These are phyloP conservation scores for Nannochloropsis oceanica DNA, from an alignment of 108 stramenopile genomes.

Conservation along the genomic window DNA sequence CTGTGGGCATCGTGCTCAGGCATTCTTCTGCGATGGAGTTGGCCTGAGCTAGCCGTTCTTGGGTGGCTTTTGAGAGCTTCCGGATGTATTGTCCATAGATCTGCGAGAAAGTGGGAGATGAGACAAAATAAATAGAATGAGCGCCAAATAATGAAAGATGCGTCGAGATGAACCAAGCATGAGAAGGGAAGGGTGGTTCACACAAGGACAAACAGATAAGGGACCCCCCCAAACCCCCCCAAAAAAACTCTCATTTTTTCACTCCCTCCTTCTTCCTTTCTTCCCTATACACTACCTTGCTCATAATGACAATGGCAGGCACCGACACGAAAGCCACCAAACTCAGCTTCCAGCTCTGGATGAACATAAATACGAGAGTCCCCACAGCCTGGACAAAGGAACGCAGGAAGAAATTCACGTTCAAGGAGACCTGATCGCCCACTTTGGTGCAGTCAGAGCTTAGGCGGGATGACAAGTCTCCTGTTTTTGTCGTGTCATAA, in stretches of 20 bases:
- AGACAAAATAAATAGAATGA: neutral
- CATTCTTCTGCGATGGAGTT: slow-evolving; percentile 56
- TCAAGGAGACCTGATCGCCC: slow-evolving; percentile 63
- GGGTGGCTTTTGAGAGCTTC: slow-evolving; percentile 53
- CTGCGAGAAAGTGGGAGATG: neutral
- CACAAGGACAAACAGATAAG: neutral
- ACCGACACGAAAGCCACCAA: slow-evolving; percentile 60
- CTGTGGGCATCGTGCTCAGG: slow-evolving; percentile 55
- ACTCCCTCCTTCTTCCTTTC: neutral
- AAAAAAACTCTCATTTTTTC: neutral
- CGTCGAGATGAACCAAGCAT: neutral
- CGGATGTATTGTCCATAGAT: slow-evolving; percentile 53
- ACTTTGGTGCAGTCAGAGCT: slow-evolving; percentile 46
- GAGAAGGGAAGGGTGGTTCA: neutral
- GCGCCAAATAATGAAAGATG: neutral
- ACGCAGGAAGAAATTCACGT: slow-evolving; percentile 62
- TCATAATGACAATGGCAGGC: slow-evolving; percentile 52
- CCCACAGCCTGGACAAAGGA: slow-evolving; percentile 44
- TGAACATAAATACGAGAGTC: slow-evolving; percentile 62
- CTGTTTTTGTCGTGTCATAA: slow-evolving; percentile 43
- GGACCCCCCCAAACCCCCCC: neutral
- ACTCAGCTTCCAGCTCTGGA: slow-evolving; percentile 52
- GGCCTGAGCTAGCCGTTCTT: slow-evolving; percentile 61
- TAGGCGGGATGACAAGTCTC: slow-evolving; percentile 21
- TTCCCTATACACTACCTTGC: slow-evolving; percentile 26